Evolutionary conservation across 176 grass and related monocot genomes (phyloP), one percentile per base, ranked within the genome.

Genomic region (Stipa capillata): DNA sequence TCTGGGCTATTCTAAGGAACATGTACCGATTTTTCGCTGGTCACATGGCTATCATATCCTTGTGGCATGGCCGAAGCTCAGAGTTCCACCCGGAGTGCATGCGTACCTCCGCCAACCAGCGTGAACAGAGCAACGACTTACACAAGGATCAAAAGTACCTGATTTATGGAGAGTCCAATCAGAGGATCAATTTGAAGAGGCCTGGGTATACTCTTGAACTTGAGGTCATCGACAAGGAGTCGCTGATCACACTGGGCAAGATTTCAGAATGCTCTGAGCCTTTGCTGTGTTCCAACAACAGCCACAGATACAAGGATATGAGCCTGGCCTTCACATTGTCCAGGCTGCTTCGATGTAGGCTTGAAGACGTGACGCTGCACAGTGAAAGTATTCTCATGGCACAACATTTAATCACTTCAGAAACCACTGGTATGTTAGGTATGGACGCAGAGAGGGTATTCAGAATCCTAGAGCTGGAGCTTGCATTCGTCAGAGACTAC

Each of bases 221-320:
- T 17, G 0, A 37, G 4, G 3, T 6, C 6, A 1, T 0, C 10
- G 0, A 0, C 0, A 0, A 0, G 0, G 69, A 64, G n/a, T n/a
- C n/a, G 1, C 27, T 69, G 3, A 40, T 80, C 50, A 69, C 78
- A 69, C 36, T 80, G 25, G 25, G 21, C 0, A 80, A 58, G 5
- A 33, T 69, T 5, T n/a, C 3, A 1, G 4, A 5, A n/a, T 51
- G 29, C 69, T 0, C 8, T 20, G 2, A 28, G 8, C 3, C 4
- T 7, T 2, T 12, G 16, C 8, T 33, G 45, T n/a, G 5, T 4
- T 17, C 28, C 57, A 41, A 6, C 7, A 18, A 0, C 8, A 50
- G 27, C 24, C 23, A 13, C 16, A 42, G 0, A 56, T 80, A 33
- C 13, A 57, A 23, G 2, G 64, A 80, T 7, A 57, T 69, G 25